Percentiles rank a stretch among this genome's conserved stretches.
Conservation (phyloP, 305 asterid genomes). For the Stenogyne calaminthoides region DNA sequence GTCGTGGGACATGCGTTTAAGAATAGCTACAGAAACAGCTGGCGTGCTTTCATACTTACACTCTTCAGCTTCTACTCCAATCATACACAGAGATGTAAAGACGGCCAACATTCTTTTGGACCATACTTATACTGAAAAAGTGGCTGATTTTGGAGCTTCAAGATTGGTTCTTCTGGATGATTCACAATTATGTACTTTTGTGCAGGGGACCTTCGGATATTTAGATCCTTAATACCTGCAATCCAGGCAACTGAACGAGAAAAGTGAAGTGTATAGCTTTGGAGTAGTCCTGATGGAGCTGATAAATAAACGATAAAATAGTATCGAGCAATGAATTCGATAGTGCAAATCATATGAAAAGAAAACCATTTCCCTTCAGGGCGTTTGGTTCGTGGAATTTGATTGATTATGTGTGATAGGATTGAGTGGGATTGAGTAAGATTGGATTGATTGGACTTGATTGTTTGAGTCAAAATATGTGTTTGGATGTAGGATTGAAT, state of each 20-base stretch:
- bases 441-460: too few relatives aligned
- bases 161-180: background rate
- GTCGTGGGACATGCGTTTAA: constrained; percentile 30
- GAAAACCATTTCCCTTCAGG: too few relatives aligned
- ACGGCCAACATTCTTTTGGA: background rate
- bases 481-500: too few relatives aligned
- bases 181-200: background rate
- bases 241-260: constrained; percentile 27
- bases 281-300: constrained; percentile 43
- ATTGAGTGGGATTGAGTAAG: too few relatives aligned
- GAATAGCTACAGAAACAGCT: constrained; percentile 35
- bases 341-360: too few relatives aligned
- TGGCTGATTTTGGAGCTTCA: background rate
- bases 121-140: background rate
- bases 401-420: too few relatives aligned
- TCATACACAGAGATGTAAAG: constrained; percentile 37
- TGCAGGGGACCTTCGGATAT: constrained; percentile 32
- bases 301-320: too few relatives aligned
- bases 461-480: too few relatives aligned
- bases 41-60: constrained; percentile 35
- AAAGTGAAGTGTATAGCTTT: constrained; percentile 41
- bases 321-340: background rate
- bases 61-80: background rate
- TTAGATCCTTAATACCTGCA: constrained; percentile 36
- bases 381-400: too few relatives aligned